A percentile compares a stretch with the other conserved stretches of the same genome.
Conservation (phyloP, 345 rosid species). For the Ceriops decandra region DNA sequence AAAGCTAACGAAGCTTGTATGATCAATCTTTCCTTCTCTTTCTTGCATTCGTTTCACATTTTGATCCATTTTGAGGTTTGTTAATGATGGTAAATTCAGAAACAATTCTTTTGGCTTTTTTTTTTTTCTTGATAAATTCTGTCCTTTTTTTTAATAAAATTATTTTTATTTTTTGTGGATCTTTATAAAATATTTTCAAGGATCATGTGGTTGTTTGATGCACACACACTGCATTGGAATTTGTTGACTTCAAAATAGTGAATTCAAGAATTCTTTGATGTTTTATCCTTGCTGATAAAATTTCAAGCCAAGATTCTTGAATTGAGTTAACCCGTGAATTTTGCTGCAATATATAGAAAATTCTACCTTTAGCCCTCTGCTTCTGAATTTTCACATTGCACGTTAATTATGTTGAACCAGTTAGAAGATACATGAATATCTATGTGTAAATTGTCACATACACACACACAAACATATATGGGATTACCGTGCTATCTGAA, state of each 20-base stretch:
- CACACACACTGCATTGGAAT: background rate
- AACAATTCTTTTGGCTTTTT: background rate
- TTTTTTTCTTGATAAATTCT: background rate
- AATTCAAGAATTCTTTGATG: too few relatives aligned
- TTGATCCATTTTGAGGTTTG: conserved; percentile 3
- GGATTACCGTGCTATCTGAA: background rate
- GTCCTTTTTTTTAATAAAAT: background rate
- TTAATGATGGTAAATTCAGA: background rate
- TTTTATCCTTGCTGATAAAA: too few relatives aligned
- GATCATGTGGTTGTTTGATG: background rate
- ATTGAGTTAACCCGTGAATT: too few relatives aligned
- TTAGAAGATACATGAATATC: background rate
- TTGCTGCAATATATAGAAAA: background rate
- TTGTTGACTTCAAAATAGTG: background rate
- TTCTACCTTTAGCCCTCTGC: background rate
- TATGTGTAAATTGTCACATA: too few relatives aligned
- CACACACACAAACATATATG: background rate
- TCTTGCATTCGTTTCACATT: background rate
- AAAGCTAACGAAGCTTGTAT: conserved; percentile 74
- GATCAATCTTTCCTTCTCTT: conserved; percentile 16
- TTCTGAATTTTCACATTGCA: background rate
- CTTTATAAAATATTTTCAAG: background rate
- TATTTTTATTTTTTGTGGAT: too few relatives aligned
- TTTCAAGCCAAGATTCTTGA: too few relatives aligned
- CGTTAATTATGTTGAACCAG: conserved; percentile 2